A percentile compares a stretch with the other conserved stretches of the same genome.
phyloP scores from a whole-genome alignment of 306 rosid species.

The Rosa chinensis region DNA sequence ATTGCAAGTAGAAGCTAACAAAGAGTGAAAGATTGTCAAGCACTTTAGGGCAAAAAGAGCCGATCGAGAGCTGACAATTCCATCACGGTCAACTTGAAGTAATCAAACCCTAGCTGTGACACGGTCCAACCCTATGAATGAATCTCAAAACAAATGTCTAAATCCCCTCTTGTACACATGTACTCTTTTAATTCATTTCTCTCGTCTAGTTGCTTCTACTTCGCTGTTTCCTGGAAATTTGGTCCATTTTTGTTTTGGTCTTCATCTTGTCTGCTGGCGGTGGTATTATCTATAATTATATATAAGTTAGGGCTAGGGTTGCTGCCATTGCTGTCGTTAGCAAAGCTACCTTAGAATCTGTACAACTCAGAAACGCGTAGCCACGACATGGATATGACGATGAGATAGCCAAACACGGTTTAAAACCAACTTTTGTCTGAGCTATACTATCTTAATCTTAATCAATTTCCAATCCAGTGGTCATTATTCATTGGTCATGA shows the following conservation, averaged over 20 bases:
- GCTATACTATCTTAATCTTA: background rate
- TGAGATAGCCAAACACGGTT: constrained; percentile 8
- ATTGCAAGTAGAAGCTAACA: background rate
- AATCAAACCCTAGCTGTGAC: background rate
- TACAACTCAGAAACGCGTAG: constrained; percentile 31
- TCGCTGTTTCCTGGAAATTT: constrained; percentile 20
- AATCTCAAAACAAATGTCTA: background rate
- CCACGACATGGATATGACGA: background rate
- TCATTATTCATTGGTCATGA: background rate
- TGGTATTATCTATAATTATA: background rate
- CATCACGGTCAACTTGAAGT: constrained; percentile 9
- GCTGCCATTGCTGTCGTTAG: constrained; percentile 7
- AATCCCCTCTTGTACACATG: background rate
- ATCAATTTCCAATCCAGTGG: background rate
- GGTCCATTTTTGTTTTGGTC: constrained; percentile 10
- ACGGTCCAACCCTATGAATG: background rate
- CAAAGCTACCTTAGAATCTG: background rate
- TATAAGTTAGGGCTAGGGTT: background rate
- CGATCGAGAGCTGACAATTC: constrained; percentile 5
- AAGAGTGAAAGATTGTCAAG: background rate
- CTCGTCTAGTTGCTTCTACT: constrained; percentile 11
- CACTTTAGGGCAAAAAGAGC: background rate
- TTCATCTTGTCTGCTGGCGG: constrained; percentile 15
- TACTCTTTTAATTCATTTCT: background rate
- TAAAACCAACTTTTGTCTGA: background rate